Evolutionary conservation across 192 early-diverging fungal genomes (phyloP), one percentile per base, ranked within the genome.

Genomic region (Coemansia sp.): DNA sequence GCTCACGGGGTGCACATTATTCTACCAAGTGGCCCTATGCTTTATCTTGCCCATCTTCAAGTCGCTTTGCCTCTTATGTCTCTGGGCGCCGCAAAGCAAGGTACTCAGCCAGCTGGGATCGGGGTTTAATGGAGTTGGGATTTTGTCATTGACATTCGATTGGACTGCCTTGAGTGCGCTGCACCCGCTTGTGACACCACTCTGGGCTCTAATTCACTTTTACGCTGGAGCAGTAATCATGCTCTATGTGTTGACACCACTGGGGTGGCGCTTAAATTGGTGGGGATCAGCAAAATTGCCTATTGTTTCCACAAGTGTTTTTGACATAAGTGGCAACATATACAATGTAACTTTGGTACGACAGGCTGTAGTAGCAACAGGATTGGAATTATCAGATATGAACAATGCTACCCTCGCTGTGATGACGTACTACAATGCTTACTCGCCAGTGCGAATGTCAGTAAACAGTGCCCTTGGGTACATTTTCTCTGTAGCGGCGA

Each of bases 141-240:
- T 91, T 11, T 70, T 89, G 29, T 88, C 86, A 31, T 75, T 94
- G 44, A 86, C 89, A 6, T 75, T 93, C 39, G 92, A 94, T 77
- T 94, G 92, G 93, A 86, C 69, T 34, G 75, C 86, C 7, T 72
- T 92, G 39, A 78, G 76, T 15, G 66, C 75, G 4, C 37, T 74
- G 34, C 88, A 87, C 80, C 89, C 91, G 23, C 64, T 94, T 0
- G 87, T 89, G 19, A 88, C 91, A 23, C 93, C 92, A 64, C 90
- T 87, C 53, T 89, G 87, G 83, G 88, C 88, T 14, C 79, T 86
- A 42, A 77, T 86, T 44, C 91, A 92, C 67, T 87, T 90, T 76
- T 85, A 91, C 31, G 81, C 80, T 2, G 89, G 89, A 0, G 87
- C 88, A 12, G 62, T 87, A 5, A 78, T 90, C 32, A 88, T 90